A percentile compares a stretch with the other conserved stretches of the same genome.
These are phyloP conservation scores for Salix caprea DNA, from an alignment of 345 rosid genomes.

Conservation along the genomic window DNA sequence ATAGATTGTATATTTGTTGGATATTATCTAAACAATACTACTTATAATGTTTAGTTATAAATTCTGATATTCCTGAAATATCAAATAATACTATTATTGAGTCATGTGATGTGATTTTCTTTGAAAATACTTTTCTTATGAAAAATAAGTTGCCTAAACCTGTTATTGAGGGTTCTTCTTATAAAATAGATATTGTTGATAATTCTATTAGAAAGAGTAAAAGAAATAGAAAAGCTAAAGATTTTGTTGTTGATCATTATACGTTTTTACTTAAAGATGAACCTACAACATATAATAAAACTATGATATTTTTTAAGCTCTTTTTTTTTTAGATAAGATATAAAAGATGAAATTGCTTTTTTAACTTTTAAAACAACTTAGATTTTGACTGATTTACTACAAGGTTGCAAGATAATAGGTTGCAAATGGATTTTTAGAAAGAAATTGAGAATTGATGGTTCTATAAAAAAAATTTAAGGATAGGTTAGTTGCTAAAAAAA, in stretches of 20 bases:
- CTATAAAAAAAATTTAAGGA: background rate
- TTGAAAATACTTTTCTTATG: background rate
- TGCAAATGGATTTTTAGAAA: constrained; percentile 5
- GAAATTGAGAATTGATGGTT: background rate
- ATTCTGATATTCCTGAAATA: background rate
- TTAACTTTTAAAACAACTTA: background rate
- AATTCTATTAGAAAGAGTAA: background rate
- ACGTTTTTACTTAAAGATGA: background rate
- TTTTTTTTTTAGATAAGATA: background rate
- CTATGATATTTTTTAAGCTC: background rate
- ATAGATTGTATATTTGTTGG: background rate
- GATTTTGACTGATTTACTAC: background rate
- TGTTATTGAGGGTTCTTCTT: background rate
- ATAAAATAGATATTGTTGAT: too few species aligned
- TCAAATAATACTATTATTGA: background rate
- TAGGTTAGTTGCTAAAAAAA: background rate
- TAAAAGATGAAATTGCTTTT: background rate
- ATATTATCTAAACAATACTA: background rate
- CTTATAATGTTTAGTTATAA: background rate
- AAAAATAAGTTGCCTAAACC: background rate
- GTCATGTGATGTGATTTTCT: background rate
- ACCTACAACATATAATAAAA: background rate
- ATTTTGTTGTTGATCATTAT: background rate
- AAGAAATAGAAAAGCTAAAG: background rate
- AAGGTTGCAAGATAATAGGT: background rate